These are phyloP conservation scores for Clathrus columnatus DNA, from an alignment of 768 basidiomycete species.

Conservation along the genomic window DNA sequence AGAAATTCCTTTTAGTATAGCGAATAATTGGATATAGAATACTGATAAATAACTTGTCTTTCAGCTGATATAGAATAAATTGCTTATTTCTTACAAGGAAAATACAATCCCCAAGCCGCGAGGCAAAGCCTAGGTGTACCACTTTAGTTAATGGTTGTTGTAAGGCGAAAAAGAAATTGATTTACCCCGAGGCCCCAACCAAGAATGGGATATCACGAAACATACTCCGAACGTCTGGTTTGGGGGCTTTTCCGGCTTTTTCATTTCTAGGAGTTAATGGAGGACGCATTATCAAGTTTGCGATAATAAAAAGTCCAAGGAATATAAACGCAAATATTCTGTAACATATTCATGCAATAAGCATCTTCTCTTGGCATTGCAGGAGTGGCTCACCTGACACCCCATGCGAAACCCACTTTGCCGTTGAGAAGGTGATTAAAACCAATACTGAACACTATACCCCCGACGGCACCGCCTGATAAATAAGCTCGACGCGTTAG, in stretches of 20 bases:
- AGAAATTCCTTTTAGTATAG: conserved; percentile 2
- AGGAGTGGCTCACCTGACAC: background rate
- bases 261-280: conserved; percentile 9
- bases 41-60: background rate
- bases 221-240: background rate
- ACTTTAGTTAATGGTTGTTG: background rate
- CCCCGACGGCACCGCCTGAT: conserved; percentile 30
- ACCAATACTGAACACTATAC: conserved; percentile 40
- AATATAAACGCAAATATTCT: conserved; percentile 11
- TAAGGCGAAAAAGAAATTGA: background rate
- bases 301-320: conserved; percentile 15
- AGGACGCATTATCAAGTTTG: conserved; percentile 16
- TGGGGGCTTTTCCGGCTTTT: background rate
- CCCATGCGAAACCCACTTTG: conserved; percentile 2
- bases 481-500: too few species aligned
- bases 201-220: background rate
- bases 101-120: conserved; percentile 1
- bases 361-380: too few species aligned
- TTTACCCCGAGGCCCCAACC: conserved; percentile 8
- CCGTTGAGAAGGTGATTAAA: conserved; percentile 33
- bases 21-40: conserved; percentile 12
- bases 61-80: background rate
- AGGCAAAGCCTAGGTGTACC: background rate
- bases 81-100: background rate
- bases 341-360: background rate